Evolutionary conservation across 768 basidiomycete genomes (phyloP), one percentile per base, ranked within the genome.

Genomic region (Termitomyces sp.): DNA sequence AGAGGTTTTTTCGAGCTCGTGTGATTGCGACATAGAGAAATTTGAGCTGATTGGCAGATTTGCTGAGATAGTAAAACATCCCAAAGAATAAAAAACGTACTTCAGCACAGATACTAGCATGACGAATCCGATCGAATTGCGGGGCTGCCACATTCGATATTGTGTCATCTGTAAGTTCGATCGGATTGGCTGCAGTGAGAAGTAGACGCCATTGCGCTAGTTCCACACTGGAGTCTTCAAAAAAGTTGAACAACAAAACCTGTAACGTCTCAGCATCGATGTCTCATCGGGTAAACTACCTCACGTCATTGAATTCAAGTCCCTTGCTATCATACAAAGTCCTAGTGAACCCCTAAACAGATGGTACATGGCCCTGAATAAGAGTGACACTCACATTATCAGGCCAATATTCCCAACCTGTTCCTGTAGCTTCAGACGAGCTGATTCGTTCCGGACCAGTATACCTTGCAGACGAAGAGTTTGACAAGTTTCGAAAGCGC

Each of bases 191-290:
- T 1, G 68, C 73, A 50, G 82, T 81, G 4, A 86, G 65, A 4
- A 88, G 70, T 1, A 87, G 74, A 9, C 85, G 74, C 88, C 88
- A 90, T 47, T 84, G 83, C 0, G 80, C 69, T 1, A 67, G 56
- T 40, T 78, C 78, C 2, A 81, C 69, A 0, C 65, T 62, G 0
- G 89, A 91, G 61, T 88, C 86, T 26, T 82, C 78, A 62, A 91
- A 91, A 69, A 90, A 90, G 60, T 91, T 84, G 63, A 85, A 90
- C 12, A 91, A 64, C 3, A 91, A 74, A 4, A 91, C 88, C 88
- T 89, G 56, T 44, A 4, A 4, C 10, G 27, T 7, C 12, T 55
- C 6, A 55, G 16, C 18, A 32, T 24, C 16, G 10, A 7, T 18
- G 36, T 26, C 22, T 44, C 10, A 12, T 43, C 18, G 32, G 45